A percentile compares a stretch with the other conserved stretches of the same genome.
phyloP scores from a whole-genome alignment of 257 asterid genomes.

The Nicotiana undulata region DNA sequence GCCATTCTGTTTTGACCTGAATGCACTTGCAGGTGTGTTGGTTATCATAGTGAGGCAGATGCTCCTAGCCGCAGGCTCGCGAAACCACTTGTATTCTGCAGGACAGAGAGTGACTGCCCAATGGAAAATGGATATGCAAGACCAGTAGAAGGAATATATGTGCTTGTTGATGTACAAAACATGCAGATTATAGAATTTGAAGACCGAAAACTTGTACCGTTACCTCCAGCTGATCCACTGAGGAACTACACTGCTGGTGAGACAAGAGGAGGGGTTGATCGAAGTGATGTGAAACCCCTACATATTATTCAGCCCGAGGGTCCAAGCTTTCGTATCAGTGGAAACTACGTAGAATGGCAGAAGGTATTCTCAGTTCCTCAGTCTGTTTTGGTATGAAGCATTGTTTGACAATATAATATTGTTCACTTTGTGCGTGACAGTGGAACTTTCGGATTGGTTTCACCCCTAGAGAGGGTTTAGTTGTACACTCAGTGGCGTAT shows the following conservation, averaged over 20 bases:
- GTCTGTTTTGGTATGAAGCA: not conserved
- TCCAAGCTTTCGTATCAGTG: constrained; percentile 86
- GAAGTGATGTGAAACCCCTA: constrained; percentile 90
- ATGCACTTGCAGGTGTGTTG: constrained; percentile 64
- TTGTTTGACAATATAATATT: too few relatives aligned
- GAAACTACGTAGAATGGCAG: constrained; percentile 92
- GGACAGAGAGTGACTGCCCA: constrained; percentile 95
- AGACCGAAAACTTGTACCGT: constrained; percentile 88
- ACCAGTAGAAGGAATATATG: constrained; percentile 97
- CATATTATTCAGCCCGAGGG: constrained; percentile 92
- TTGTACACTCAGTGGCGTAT: constrained; percentile 94
- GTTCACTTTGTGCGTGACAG: constrained; percentile 28
- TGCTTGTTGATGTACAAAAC: constrained; percentile 91
- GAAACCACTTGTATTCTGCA: constrained; percentile 88
- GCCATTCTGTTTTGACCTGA: not conserved
- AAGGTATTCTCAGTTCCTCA: constrained; percentile 40
- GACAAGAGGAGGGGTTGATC: constrained; percentile 91
- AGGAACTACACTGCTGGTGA: constrained; percentile 91
- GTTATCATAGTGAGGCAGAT: constrained; percentile 87
- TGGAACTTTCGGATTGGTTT: constrained; percentile 96
- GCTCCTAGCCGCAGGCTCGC: constrained; percentile 96
- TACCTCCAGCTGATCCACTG: constrained; percentile 93
- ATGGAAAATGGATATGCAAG: constrained; percentile 98
- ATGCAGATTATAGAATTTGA: constrained; percentile 90
- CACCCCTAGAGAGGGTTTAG: constrained; percentile 96